Evolutionary conservation across 1,284 basidiomycete species (phyloP).

Genomic region (Cutaneotrichosporon cutaneum): DNA sequence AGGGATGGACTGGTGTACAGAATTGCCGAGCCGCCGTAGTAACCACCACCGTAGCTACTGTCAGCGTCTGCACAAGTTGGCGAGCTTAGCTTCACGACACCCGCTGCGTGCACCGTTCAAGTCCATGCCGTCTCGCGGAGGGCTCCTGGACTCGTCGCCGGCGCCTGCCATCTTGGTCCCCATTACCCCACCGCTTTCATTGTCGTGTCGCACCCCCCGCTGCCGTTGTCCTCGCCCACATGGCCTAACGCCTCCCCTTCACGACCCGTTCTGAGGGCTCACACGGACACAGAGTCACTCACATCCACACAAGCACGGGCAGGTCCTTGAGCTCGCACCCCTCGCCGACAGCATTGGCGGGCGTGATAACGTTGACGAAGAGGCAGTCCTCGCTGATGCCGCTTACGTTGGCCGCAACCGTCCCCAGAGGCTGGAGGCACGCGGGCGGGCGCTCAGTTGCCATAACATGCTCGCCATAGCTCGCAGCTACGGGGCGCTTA

Average conservation of each 20-base stretch:
- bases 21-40: conserved; percentile 26
- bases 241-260: too few species aligned
- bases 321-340: conserved; percentile 18
- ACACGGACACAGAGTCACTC: conserved; percentile 15
- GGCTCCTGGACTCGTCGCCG: too few species aligned
- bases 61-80: too few species aligned
- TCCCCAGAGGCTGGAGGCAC: conserved; percentile 34
- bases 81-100: too few species aligned
- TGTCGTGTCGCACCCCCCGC: too few species aligned
- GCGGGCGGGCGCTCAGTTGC: conserved; percentile 34
- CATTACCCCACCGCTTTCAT: too few species aligned
- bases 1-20: conserved; percentile 30
- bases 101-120: too few species aligned
- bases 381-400: conserved; percentile 53
- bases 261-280: too few species aligned
- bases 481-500: conserved; percentile 31
- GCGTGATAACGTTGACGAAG: conserved; percentile 50
- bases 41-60: conserved; percentile 44
- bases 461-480: conserved; percentile 29
- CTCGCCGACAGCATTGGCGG: conserved; percentile 8
- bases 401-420: conserved; percentile 17
- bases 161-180: too few species aligned
- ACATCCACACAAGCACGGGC: conserved; percentile 48
- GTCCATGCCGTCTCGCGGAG: too few species aligned
- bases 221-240: too few species aligned